Conservation (phyloP, 495 filamentous ascomycete species). For the Xylaria cubensis region DNA sequence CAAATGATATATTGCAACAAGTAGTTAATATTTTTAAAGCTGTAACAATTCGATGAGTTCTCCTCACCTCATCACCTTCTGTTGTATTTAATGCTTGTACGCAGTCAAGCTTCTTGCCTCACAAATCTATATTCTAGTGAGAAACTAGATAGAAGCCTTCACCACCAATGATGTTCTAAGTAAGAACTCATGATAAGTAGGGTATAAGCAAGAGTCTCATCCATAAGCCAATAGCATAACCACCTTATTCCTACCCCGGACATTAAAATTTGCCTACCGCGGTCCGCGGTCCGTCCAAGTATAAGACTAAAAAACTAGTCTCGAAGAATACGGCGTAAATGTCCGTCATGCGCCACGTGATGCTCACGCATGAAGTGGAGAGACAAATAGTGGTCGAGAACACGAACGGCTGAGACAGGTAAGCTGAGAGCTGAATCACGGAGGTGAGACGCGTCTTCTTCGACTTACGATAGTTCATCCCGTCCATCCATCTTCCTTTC, state of each 20-base stretch:
- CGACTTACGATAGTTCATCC: not conserved
- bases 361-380: not conserved
- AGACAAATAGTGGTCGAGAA: not conserved
- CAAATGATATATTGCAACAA: not conserved
- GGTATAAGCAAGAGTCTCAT: not conserved
- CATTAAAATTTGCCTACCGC: not conserved
- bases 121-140: not conserved
- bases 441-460: not conserved
- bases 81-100: not conserved
- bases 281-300: not conserved
- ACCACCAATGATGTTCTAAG: not conserved
- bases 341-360: not conserved
- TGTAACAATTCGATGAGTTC: not conserved
- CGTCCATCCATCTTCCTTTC: too few relatives aligned
- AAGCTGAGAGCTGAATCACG: constrained; percentile 14
- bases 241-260: too few relatives aligned
- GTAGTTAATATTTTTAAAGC: not conserved
- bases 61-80: not conserved
- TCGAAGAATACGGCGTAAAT: not conserved
- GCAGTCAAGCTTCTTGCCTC: not conserved
- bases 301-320: not conserved
- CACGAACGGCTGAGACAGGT: not conserved
- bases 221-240: not conserved
- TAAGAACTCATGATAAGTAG: not conserved
- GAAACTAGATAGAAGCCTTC: not conserved